A percentile compares a stretch with the other conserved stretches of the same genome.
Evolutionary conservation across 2,329 filamentous ascomycete genomes (phyloP).

Genomic region (Ophiostoma piceae): DNA sequence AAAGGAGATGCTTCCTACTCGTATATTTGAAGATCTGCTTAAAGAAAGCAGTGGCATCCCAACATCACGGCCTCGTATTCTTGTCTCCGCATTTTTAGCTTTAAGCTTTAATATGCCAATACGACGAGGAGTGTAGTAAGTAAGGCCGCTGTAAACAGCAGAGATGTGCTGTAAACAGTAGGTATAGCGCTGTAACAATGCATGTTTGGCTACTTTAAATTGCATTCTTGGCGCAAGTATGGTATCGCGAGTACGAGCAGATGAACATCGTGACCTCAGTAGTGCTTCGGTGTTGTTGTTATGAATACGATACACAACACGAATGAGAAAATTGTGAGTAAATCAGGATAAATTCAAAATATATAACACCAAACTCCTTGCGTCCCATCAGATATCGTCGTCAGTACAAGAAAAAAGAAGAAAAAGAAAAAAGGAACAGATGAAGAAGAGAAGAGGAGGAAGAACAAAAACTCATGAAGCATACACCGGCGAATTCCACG

Average conservation of each 20-base stretch:
- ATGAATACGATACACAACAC: neutral
- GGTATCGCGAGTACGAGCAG: neutral
- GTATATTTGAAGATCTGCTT: neutral
- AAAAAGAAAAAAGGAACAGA: neutral
- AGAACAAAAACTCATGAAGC: constrained; percentile 28
- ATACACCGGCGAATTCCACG: constrained; percentile 40
- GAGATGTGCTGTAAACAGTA: neutral
- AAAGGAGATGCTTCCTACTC: neutral
- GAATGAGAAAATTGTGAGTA: no score
- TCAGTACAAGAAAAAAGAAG: neutral
- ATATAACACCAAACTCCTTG: neutral
- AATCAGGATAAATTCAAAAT: neutral
- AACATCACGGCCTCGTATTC: constrained; percentile 1
- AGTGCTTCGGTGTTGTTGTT: neutral
- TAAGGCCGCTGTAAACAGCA: neutral
- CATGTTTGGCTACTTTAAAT: neutral
- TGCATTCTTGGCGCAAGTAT: neutral
- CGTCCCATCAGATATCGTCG: neutral
- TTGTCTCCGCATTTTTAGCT: constrained; percentile 13
- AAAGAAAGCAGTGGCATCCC: neutral
- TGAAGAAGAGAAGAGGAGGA: neutral
- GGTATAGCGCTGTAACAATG: neutral
- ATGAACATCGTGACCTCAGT: neutral
- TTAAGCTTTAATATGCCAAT: constrained; percentile 7
- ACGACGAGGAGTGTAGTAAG: neutral